A percentile compares a stretch with the other conserved stretches of the same genome.
These are phyloP conservation scores for Backusella tuberculispora DNA, from an alignment of 192 early-diverging fungal genomes.

Conservation along the genomic window DNA sequence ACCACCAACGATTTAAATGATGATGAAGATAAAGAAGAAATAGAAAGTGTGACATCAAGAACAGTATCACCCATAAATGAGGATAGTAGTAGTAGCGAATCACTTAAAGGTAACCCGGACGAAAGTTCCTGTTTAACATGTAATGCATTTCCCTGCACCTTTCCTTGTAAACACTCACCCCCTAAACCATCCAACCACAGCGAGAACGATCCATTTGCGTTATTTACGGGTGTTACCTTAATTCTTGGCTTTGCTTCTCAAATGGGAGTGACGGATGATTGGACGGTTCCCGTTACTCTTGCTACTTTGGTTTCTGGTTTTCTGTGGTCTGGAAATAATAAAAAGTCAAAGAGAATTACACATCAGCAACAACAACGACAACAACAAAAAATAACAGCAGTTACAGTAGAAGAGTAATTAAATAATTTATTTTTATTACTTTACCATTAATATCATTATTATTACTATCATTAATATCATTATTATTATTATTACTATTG, in stretches of 20 bases:
- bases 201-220: conserved; percentile 21
- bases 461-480: too few species aligned
- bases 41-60: not conserved
- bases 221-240: conserved; percentile 34
- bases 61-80: not conserved
- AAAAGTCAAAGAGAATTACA: conserved; percentile 4
- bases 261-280: conserved; percentile 44
- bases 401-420: not conserved
- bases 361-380: not conserved
- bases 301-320: conserved; percentile 40
- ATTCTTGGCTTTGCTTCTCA: conserved; percentile 36
- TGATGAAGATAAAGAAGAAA: not conserved
- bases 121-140: conserved; percentile 18
- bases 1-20: not conserved
- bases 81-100: not conserved
- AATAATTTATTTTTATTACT: not conserved
- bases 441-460: too few species aligned
- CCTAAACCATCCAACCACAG: conserved; percentile 4
- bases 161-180: conserved; percentile 11
- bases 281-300: conserved; percentile 43
- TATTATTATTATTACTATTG: too few species aligned
- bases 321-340: conserved; percentile 36
- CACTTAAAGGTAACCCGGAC: conserved; percentile 14
- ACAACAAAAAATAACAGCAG: conserved; percentile 4
- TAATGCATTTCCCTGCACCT: conserved; percentile 19